Percentiles rank a stretch among this genome's conserved stretches.
These are phyloP conservation scores for Heracleum sosnowskyi DNA, from an alignment of 129 eudicot species.

Conservation along the genomic window DNA sequence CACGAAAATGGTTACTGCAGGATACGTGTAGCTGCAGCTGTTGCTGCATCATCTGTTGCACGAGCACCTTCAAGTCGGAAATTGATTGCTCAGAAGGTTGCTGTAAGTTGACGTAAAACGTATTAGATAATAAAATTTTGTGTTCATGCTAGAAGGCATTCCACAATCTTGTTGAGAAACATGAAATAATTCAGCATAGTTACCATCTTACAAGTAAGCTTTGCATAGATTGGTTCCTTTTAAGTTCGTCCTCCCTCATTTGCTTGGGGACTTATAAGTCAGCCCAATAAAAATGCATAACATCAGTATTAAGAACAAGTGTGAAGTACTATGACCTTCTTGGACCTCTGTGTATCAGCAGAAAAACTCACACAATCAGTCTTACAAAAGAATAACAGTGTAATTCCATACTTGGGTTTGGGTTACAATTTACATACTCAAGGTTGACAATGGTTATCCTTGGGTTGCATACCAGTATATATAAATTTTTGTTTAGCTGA, in stretches of 20 bases:
- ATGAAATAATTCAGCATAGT: too few relatives aligned
- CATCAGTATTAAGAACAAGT: too few relatives aligned
- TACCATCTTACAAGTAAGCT: too few relatives aligned
- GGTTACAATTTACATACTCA: too few relatives aligned
- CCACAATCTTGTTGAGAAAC: background rate
- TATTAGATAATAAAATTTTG: background rate
- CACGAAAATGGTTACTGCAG: conserved; percentile 30
- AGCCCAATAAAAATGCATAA: too few relatives aligned
- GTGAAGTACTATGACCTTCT: background rate
- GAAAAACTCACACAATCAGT: background rate
- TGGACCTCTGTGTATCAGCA: background rate
- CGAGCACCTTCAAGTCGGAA: conserved; percentile 75
- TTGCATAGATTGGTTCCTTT: background rate
- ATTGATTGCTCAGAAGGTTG: conserved; percentile 49
- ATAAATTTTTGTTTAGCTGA: too few relatives aligned
- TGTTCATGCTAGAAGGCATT: background rate
- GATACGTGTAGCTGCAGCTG: conserved; percentile 89
- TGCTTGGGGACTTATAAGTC: background rate
- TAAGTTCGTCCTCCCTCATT: background rate
- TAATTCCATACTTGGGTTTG: background rate
- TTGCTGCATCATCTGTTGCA: conserved; percentile 90
- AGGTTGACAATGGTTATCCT: background rate
- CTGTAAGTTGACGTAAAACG: conserved; percentile 28
- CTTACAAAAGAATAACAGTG: background rate
- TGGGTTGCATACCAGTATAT: too few relatives aligned